Conservation (phyloP, 805 yeast genomes). For the Metschnikowia anglica region DNA sequence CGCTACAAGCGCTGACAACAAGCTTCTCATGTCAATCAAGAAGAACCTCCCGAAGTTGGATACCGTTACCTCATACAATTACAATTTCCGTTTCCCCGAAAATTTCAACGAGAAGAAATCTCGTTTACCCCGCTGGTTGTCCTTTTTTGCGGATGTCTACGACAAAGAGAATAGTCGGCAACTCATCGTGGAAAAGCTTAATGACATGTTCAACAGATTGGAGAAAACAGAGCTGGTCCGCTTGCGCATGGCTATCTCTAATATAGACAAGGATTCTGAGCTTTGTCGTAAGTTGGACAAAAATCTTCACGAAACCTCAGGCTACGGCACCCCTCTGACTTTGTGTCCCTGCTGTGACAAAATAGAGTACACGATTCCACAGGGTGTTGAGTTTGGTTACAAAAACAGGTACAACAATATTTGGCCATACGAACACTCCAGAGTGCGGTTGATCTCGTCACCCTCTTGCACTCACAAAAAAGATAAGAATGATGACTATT, state of each 20-base stretch:
- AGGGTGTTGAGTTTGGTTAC: conserved; percentile 75
- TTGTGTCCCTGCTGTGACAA: conserved; percentile 45
- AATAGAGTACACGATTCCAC: conserved; percentile 39
- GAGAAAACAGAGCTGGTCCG: conserved; percentile 42
- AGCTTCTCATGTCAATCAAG: conserved; percentile 37
- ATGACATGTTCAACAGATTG: conserved; percentile 35
- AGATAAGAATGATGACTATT: conserved; percentile 37
- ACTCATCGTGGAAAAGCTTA: conserved; percentile 26
- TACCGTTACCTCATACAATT: conserved; percentile 21
- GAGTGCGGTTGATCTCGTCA: conserved; percentile 56
- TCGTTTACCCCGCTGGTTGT: conserved; percentile 36
- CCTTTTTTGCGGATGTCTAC: conserved; percentile 22
- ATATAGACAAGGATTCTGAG: conserved; percentile 14
- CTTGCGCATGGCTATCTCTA: conserved; percentile 33
- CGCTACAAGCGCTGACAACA: conserved; percentile 35
- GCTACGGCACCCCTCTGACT: conserved; percentile 39
- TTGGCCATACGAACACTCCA: conserved; percentile 79
- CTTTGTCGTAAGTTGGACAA: conserved; percentile 9
- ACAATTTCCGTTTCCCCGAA: conserved; percentile 26
- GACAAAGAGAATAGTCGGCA: conserved; percentile 19
- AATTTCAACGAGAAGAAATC: conserved; percentile 16
- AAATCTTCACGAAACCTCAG: conserved; percentile 18
- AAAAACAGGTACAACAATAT: conserved; percentile 89
- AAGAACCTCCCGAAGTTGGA: conserved; percentile 32
- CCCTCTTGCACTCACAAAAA: conserved; percentile 18